Evolutionary conservation across 164 flowering plant genomes (phyloP), one percentile per base, ranked within the genome.

Genomic region (Tetracentron sinense): DNA sequence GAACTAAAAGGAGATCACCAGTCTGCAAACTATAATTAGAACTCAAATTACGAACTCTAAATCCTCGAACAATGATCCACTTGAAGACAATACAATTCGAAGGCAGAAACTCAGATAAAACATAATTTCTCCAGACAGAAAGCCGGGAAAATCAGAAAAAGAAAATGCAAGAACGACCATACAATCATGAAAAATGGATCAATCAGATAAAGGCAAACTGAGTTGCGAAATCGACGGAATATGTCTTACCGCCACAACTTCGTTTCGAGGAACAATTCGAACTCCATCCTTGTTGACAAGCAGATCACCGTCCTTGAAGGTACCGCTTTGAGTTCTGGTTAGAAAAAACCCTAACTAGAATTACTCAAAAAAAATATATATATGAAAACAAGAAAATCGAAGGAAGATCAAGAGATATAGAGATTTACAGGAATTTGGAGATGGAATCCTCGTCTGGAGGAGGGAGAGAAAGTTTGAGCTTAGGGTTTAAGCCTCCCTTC

Each of bases 271-370:
- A 3, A 92, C 88, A 67, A 92, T 70, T 42, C 97, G 87, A 64
- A 95, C 82, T 19, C 98, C 99, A 35, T 92, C 87, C 63, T 75
- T 81, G 67, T 90, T 95, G 6, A 95, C 97, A 12, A 84, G 86
- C 60, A 95, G 86, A 90, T 95, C 96, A 0, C 99, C 97, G 42
- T 81, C 94, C 80, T 65, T 81, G 64, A 90, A 95, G 17, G 98
- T 92, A 1, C 99, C 98, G 54, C 96, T 88, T 22, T 79, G 77
- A 8, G 97, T 88, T 68, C 99, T 92, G 53, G 58, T 55, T 15
- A 44, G n/a, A n/a, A 21, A 35, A 33, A 49, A 21, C 29, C 12
- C 29, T 22, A 59, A 17, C 35, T 19, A 60, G 30, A 58, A 35
- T 4, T 29, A 28, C n/a, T 4, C 44, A 51, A 66, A 5, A n/a